These are phyloP conservation scores for Puccinia horiana DNA, from an alignment of 1,284 basidiomycete species.

Conservation along the genomic window DNA sequence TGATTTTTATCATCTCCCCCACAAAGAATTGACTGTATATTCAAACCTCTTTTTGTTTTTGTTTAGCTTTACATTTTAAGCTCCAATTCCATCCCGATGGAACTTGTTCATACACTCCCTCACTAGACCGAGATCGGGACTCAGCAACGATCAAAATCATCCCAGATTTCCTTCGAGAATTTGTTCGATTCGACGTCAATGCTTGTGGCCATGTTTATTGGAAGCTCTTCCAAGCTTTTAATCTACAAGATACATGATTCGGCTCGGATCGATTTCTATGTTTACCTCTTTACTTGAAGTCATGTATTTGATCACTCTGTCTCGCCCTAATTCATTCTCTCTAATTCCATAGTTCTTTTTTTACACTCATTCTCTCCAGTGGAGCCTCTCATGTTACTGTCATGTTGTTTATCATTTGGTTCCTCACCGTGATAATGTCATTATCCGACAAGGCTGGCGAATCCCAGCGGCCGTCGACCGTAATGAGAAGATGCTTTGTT, in stretches of 20 bases:
- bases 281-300: too few relatives aligned
- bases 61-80: slow-evolving; percentile 43
- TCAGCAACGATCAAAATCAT: slow-evolving; percentile 26
- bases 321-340: too few relatives aligned
- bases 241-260: slow-evolving; percentile 18
- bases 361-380: too few relatives aligned
- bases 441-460: too few relatives aligned
- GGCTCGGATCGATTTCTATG: too few relatives aligned
- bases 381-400: too few relatives aligned
- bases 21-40: background rate
- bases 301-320: too few relatives aligned
- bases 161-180: slow-evolving; percentile 11
- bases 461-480: too few relatives aligned
- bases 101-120: slow-evolving; percentile 31
- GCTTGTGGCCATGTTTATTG: slow-evolving; percentile 9
- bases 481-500: too few relatives aligned
- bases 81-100: slow-evolving; percentile 43
- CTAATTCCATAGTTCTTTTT: too few relatives aligned
- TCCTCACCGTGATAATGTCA: too few relatives aligned
- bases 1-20: background rate
- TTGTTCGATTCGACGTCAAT: background rate
- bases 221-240: slow-evolving; percentile 40
- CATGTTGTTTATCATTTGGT: too few relatives aligned
- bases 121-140: slow-evolving; percentile 35
- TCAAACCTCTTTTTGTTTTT: background rate